Base-by-base conservation (phyloP, 2,329 filamentous ascomycete species). In the Trichoderma arundinaceum region DNA sequence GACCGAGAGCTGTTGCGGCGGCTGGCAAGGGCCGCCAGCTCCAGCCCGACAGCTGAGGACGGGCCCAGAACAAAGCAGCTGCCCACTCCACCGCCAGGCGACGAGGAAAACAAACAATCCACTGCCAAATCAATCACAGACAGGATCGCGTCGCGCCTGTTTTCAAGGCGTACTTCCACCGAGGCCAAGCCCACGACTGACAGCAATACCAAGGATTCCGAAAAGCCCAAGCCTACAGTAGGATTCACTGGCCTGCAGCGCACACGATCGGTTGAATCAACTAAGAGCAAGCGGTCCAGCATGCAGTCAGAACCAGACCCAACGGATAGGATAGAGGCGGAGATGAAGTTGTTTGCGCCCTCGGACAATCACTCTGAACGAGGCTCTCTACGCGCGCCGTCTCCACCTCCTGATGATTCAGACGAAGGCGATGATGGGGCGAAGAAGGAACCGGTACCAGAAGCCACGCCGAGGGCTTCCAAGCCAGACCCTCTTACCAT, bases 271-370 rank as follows among this genome's bases (percentile, higher is more conserved):
- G 75, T 74, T 32, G 83, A 84, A 54, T 84, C 66, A 1, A 70
- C 76, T 57, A 79, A 78, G 69, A 80, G 81, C 69, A 86, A 85
- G 74, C 77, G 78, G 64, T 79, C 78, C 41, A 84, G 82, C 72
- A 74, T 79, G 71, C 76, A 80, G 66, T 86, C 84, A 0, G 84
- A 87, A 64, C 71, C 76, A 13, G 85, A 87, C 67, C 84, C 85
- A 4, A 83, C 80, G 1, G 84, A 84, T 69, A 83, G 85, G 51
- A 86, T 87, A 58, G 81, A 85, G 69, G 82, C 79, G 9, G 85
- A 88, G 74, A 81, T 82, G 76, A 82, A 80, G 56, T 78, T 88
- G 8, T 88, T 88, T 72, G 85, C 83, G 13, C 82, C 81, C 0
- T 70, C 75, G 15, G 84, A 87, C 38, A 84, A 83, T 67, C 79